Evolutionary conservation across 495 filamentous ascomycete genomes (phyloP), one percentile per base, ranked within the genome.

Genomic region (Neohortaea acidophila): DNA sequence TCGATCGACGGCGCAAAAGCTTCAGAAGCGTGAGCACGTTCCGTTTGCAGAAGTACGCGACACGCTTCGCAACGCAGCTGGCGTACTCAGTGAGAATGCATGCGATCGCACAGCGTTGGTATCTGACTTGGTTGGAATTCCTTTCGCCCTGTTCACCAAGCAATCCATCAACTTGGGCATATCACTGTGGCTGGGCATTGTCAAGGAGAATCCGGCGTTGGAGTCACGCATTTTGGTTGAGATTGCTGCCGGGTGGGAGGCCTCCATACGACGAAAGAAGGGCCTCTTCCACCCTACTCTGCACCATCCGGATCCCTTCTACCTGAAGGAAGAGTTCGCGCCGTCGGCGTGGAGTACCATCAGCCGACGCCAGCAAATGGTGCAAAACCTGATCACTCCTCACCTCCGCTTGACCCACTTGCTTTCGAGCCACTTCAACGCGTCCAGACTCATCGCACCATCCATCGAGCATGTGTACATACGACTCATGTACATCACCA

Each of bases 101-200:
- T 66, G 65, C 30, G 76, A 85, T 45, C 74, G 81, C 47, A 74
- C 79, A 42, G 69, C 78, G 3, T 73, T 94, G 44, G 69, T 82
- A 12, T 78, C 84, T 47, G 79, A 86, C 51, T 66, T 99, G 20
- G 89, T 99, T 38, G 69, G 70, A 32, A 82, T 96, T 44, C 91
- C 91, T 2, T 99, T 96, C 61, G 67, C 69, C 21, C 71, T 89
- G 17, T 96, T 99, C 55, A 86, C 79, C 3, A 93, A 91, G 58
- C 83, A 92, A 53, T 81, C 83, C 12, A 89, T 99, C 54, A 91
- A 93, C 50, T 73, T 94, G 7, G 91, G 91, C 13, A 77, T 96
- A 21, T 93, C 86, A 13, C 68, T 96, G 7, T 99, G 91, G 91
- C 71, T 93, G 29, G 84, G 86, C 20, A 79, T 94, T 5, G 94